A percentile compares a stretch with the other conserved stretches of the same genome.
phyloP scores from a whole-genome alignment of 768 basidiomycete genomes.

The Lactifluus hygrophoroides region DNA sequence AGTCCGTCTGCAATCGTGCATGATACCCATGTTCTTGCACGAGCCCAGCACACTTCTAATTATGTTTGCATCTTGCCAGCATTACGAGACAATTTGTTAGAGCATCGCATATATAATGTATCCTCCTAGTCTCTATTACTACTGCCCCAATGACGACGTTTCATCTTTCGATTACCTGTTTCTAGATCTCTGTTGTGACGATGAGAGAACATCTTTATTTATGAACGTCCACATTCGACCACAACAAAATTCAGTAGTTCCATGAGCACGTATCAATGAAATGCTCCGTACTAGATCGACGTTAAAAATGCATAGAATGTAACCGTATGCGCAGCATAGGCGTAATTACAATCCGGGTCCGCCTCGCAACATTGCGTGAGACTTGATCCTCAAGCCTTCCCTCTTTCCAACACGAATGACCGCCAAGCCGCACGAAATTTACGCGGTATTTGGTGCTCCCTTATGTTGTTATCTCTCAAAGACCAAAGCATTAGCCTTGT shows the following conservation, averaged over 20 bases:
- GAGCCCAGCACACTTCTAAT: conserved; percentile 35
- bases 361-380: neutral
- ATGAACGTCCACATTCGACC: no score
- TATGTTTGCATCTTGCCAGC: conserved; percentile 29
- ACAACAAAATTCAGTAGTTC: no score
- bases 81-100: conserved; percentile 63
- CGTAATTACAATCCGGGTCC: no score
- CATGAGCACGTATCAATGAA: no score
- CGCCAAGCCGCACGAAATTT: conserved; percentile 12
- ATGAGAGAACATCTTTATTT: no score
- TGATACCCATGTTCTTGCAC: conserved; percentile 31
- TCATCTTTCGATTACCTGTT: neutral
- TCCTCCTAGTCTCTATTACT: conserved; percentile 18
- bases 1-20: conserved; percentile 35
- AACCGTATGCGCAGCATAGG: neutral
- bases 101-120: conserved; percentile 51
- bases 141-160: conserved; percentile 14
- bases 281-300: no score
- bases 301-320: neutral
- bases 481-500: neutral
- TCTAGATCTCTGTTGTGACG: no score
- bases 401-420: neutral
- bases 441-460: neutral
- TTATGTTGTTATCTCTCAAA: conserved; percentile 15
- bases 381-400: no score